Evolutionary conservation across 768 basidiomycete species (phyloP), one percentile per base, ranked within the genome.

Genomic region (Exidia glandulosa): DNA sequence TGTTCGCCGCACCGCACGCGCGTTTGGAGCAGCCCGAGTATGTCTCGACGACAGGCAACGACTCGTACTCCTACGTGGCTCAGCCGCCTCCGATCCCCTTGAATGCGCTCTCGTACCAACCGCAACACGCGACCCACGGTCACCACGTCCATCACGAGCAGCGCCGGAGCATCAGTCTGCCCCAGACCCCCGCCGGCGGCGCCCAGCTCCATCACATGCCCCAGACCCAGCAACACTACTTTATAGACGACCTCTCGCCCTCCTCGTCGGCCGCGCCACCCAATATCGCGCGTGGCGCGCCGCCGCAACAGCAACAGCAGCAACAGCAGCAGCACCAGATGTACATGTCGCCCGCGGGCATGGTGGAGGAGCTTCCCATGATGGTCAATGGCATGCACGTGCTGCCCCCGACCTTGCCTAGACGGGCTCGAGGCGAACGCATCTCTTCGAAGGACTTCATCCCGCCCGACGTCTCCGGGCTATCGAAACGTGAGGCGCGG

Each of bases 401-500:
- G 16, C 41, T 45, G 41, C 41, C 41, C 19, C 41, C 41, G 19
- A 45, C 41, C 19, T 14, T 45, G 2, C 41, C 41, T 14, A 45
- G 23, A 19, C 79, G 81, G n/a, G 75, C 73, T 10, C 68, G 65
- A 29, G 79, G 75, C 34, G 77, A 78, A 56, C 73, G 79, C 61
- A 74, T 81, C 64, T 79, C 74, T 37, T 87, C 82, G 70, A 90
- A 87, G 73, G 90, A 92, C 70, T 94, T 93, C 67, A 70, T 94
- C 23, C 90, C 90, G 12, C 91, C 91, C 56, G 90, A 94, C 69
- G 90, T 93, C 61, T 81, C 84, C 61, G 92, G 92, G 56, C 80
- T 94, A 61, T 85, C 80, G 78, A 94, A 94, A 73, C 88, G 91
- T 57, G 91, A 94, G 74, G 91, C 91, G 62, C 84, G 91, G 57